Evolutionary conservation across 2,329 filamentous ascomycete species (phyloP), one percentile per base, ranked within the genome.

Genomic region (Ustulina deusta): DNA sequence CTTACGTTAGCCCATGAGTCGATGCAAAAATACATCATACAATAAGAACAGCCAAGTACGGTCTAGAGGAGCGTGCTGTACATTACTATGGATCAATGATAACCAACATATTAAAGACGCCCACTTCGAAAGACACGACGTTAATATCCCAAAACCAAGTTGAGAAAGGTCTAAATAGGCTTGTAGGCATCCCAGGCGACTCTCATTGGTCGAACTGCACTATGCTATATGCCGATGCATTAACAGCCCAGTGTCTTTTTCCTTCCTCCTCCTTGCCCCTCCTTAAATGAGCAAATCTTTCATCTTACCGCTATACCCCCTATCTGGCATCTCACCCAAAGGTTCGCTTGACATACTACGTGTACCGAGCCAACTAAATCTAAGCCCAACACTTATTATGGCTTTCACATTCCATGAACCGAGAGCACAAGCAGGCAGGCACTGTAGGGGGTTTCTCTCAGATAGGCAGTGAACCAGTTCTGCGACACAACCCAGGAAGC

Each of bases 1-100:
- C 54, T 56, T 40, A 56, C 54, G 54, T 56, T 56, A 20, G 54
- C 38, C 15, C 27, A 42, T 56, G 54, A n/a, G 32, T 20, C 51
- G 15, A 55, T 15, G 25, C 17, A 15, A 15, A 25, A 22, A 38
- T 20, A 22, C 34, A 25, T 15, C 20, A 25, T 56, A 36, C 11
- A 9, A 46, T 46, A 11, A 46, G n/a, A 1, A 46, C n/a, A n/a
- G n/a, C n/a, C n/a, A n/a, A n/a, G n/a, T n/a, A n/a, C n/a, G 42
- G 9, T 17, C 36, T 15, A 46, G 20, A 13, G 2, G 4, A 3
- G 15, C 10, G 27, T n/a, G n/a, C 25, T n/a, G 17, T 51, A 11
- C 17, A 34, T 32, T n/a, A n/a, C n/a, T n/a, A n/a, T n/a, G n/a
- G n/a, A 52, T 52, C 27, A 17, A 34, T 34, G 5, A 32, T 3